Evolutionary conservation across 305 asterid species (phyloP).

Genomic region (Solanum hybrid): DNA sequence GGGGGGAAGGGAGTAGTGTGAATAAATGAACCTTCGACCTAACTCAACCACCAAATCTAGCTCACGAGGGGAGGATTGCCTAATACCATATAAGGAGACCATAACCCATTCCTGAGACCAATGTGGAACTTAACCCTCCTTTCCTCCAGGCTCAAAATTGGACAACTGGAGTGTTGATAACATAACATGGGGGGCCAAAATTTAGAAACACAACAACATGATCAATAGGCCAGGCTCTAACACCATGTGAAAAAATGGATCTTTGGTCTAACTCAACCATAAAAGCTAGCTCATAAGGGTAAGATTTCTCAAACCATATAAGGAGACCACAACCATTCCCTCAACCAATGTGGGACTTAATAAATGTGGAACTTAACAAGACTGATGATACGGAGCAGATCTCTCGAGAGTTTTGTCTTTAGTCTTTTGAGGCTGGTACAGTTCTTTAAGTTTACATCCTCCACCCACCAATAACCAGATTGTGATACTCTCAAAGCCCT

Average conservation of each 20-base stretch:
- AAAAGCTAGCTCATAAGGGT: neutral
- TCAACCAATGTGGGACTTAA: neutral
- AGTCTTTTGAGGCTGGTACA: neutral
- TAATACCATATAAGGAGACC: neutral
- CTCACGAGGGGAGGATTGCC: neutral
- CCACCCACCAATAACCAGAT: neutral
- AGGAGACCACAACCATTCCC: neutral
- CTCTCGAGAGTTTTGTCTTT: neutral
- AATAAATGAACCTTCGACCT: neutral
- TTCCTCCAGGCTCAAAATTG: neutral
- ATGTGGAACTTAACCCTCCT: neutral
- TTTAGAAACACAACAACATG: neutral
- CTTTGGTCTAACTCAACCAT: neutral
- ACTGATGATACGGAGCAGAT: neutral
- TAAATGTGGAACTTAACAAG: neutral
- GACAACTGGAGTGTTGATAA: neutral
- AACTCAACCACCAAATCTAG: neutral
- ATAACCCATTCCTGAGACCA: neutral
- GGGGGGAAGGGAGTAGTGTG: neutral
- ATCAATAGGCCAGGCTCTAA: neutral
- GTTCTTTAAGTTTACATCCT: neutral
- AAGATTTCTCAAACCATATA: neutral
- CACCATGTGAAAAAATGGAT: neutral
- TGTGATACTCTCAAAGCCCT: neutral
- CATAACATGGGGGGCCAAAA: neutral